Percentiles rank a stretch among this genome's conserved stretches.
These are phyloP conservation scores for Cyberlindnera saturnus DNA, from an alignment of 805 yeast species.

Conservation along the genomic window DNA sequence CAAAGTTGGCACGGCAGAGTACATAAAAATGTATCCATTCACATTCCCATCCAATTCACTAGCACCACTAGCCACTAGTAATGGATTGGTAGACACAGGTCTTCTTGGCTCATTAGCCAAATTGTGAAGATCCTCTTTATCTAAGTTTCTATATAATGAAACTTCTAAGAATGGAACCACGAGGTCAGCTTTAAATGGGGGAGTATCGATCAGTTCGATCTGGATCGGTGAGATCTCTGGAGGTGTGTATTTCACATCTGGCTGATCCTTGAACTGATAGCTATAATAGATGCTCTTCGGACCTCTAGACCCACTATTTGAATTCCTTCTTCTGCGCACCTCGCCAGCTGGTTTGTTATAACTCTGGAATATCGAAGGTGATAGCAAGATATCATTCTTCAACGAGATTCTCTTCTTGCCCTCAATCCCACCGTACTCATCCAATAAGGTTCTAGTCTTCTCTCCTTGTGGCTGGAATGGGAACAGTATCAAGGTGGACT, in stretches of 20 bases:
- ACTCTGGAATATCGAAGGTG: slow-evolving; percentile 33
- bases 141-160: slow-evolving; percentile 56
- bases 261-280: slow-evolving; percentile 11
- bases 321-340: slow-evolving; percentile 12
- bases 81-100: slow-evolving; percentile 59
- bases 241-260: slow-evolving; percentile 27
- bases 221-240: slow-evolving; percentile 55
- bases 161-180: slow-evolving; percentile 74
- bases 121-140: slow-evolving; percentile 51
- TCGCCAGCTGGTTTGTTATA: slow-evolving; percentile 17
- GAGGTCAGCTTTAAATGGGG: slow-evolving; percentile 59
- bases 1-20: slow-evolving; percentile 59
- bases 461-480: slow-evolving; percentile 41
- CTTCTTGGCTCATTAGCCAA: slow-evolving; percentile 57
- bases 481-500: slow-evolving; percentile 52
- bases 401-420: slow-evolving; percentile 30
- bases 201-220: slow-evolving; percentile 69
- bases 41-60: slow-evolving; percentile 69
- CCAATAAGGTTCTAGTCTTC: slow-evolving; percentile 38
- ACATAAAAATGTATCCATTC: slow-evolving; percentile 69
- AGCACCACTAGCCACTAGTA: slow-evolving; percentile 74
- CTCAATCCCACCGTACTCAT: slow-evolving; percentile 39
- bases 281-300: slow-evolving; percentile 16
- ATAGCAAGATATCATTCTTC: slow-evolving; percentile 25
- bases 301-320: slow-evolving; percentile 9